Base-by-base conservation (phyloP, 768 basidiomycete genomes). In the Trametes cinnabarina region DNA sequence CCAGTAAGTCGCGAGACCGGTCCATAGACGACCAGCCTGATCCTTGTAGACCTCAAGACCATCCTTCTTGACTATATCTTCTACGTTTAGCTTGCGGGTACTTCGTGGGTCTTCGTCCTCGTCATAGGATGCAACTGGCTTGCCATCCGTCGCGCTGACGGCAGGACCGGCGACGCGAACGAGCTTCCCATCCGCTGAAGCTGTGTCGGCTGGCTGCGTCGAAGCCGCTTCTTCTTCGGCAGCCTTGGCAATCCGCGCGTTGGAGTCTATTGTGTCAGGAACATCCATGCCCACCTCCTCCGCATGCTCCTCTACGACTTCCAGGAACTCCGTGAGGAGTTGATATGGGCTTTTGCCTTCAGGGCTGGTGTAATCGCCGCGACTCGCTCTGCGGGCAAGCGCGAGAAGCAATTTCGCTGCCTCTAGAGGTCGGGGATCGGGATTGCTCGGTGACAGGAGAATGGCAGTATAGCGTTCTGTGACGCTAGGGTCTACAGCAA, bases 291-390 rank as follows among this genome's bases (percentile, higher is more conserved):
- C 97, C 62, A 98, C 90, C 41, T 96, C 92, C 25, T 98, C 97
- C 0, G 95, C 83, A 66, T 87, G 89, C 59, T 85, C 82, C 71
- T 98, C 96, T 34, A 92, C 90, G 4, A 97, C 84, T 34, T 96
- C 91, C 42, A 98, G 82, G 80, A 90, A 98, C 62, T 97, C 92
- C 51, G 86, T 86, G 20, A 99, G 83, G 3, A 98, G 79, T 66
- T 98, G 94, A 68, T 97, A 98, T 1, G 96, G 88, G 58, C 94
- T 95, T 74, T 98, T 98, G 47, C 90, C 91, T 70, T 98, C 94
- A 0, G 92, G 86, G 57, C 92, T 93, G 14, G 76, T 77, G 68
- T 97, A 98, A 58, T 87, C 84, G 23, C 94, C 94, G 39, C 83
- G 79, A 0, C 88, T 80, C 2, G 96, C 92, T 67, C 89, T 89